A percentile compares a stretch with the other conserved stretches of the same genome.
Conservation (phyloP, 1,284 basidiomycete species). For the Pyrrhoderma lamaoense region DNA sequence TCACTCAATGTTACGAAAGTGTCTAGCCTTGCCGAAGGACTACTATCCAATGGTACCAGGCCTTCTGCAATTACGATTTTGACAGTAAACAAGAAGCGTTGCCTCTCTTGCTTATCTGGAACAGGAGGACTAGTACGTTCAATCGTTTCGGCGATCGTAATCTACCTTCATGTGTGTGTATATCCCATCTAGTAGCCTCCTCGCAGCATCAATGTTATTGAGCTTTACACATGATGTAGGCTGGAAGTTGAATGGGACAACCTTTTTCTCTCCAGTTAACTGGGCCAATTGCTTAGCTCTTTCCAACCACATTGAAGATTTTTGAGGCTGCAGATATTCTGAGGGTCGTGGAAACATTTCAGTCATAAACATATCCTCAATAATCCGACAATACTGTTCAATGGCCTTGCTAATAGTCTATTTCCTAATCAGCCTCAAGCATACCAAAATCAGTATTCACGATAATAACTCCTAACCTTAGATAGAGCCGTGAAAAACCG, state of each 20-base stretch:
- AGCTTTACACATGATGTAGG: slow-evolving; percentile 94
- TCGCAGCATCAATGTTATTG: slow-evolving; percentile 94
- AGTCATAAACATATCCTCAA: slow-evolving; percentile 86
- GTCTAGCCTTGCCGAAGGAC: slow-evolving; percentile 67
- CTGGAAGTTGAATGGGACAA: slow-evolving; percentile 91
- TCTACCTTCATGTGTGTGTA: slow-evolving; percentile 91
- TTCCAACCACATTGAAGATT: slow-evolving; percentile 92
- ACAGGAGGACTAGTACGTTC: slow-evolving; percentile 56
- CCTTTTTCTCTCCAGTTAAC: slow-evolving; percentile 77
- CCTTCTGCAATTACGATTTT: slow-evolving; percentile 90
- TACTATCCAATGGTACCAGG: slow-evolving; percentile 65
- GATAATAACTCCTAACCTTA: slow-evolving; percentile 50
- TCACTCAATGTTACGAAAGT: slow-evolving; percentile 95
- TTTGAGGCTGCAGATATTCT: slow-evolving; percentile 70
- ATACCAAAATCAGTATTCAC: not conserved
- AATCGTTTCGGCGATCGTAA: slow-evolving; percentile 67
- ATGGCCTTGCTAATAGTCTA: slow-evolving; percentile 89
- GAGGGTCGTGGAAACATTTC: slow-evolving; percentile 89
- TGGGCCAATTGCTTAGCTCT: slow-evolving; percentile 78
- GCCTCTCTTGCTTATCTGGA: slow-evolving; percentile 56
- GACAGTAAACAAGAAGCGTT: slow-evolving; percentile 84
- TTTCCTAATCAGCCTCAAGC: too few species aligned
- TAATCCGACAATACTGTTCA: slow-evolving; percentile 83
- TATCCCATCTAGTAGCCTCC: slow-evolving; percentile 87
- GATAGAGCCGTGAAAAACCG: slow-evolving; percentile 84